These are phyloP conservation scores for Ophiostoma angusticollis DNA, from an alignment of 2,329 filamentous ascomycete species.

Conservation along the genomic window DNA sequence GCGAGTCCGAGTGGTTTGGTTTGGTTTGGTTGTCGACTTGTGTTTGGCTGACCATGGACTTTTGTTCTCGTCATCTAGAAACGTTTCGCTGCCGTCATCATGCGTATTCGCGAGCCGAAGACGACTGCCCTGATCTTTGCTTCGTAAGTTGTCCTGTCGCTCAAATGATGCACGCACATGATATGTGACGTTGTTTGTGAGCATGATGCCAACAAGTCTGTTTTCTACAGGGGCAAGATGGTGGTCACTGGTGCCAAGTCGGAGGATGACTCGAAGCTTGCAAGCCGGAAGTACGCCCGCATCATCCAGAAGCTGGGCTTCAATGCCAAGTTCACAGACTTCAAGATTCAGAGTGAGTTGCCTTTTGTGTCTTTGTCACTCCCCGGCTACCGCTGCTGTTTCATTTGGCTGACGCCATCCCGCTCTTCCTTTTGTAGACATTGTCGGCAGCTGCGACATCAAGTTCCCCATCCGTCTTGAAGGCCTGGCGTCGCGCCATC, in stretches of 20 bases:
- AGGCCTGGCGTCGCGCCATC: slow-evolving; percentile 92
- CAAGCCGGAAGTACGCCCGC: slow-evolving; percentile 92
- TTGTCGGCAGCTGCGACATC: slow-evolving; percentile 96
- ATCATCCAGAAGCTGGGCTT: slow-evolving; percentile 99
- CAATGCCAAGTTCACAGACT: slow-evolving; percentile 98
- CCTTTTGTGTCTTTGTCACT: background rate
- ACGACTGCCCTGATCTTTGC: slow-evolving; percentile 97
- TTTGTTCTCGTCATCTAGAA: slow-evolving; percentile 23
- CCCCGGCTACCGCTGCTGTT: too few relatives aligned
- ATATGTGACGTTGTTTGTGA: too few relatives aligned
- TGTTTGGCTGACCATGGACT: slow-evolving; percentile 9
- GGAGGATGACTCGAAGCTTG: slow-evolving; percentile 94
- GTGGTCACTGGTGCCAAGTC: slow-evolving; percentile 97
- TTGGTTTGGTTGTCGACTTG: slow-evolving; percentile 4
- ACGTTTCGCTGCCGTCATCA: slow-evolving; percentile 98
- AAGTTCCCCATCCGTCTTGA: slow-evolving; percentile 98
- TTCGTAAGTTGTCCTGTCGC: slow-evolving; percentile 11
- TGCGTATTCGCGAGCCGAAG: slow-evolving; percentile 98
- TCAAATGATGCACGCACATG: too few relatives aligned
- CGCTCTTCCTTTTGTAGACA: slow-evolving; percentile 37
- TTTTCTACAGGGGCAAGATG: slow-evolving; percentile 73
- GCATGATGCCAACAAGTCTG: slow-evolving; percentile 4
- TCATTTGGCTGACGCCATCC: background rate
- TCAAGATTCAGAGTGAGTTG: slow-evolving; percentile 76
- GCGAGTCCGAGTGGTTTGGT: background rate